These are phyloP conservation scores for Monosporascus ibericus DNA, from an alignment of 2,329 filamentous ascomycete genomes.

Conservation along the genomic window DNA sequence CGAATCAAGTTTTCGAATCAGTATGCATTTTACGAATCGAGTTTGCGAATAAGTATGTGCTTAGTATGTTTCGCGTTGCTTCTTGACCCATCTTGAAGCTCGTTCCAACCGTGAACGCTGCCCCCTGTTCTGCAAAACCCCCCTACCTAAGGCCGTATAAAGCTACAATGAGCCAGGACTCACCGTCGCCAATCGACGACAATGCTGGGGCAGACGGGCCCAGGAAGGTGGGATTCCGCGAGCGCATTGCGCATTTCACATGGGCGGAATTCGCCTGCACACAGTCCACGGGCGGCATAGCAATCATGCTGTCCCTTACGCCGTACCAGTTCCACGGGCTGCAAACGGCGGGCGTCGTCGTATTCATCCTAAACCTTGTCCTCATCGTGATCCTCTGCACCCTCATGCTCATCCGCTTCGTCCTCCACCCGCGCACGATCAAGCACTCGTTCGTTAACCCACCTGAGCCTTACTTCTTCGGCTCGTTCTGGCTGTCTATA, in stretches of 20 bases:
- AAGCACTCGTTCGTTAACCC: slow-evolving; percentile 42
- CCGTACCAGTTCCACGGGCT: slow-evolving; percentile 51
- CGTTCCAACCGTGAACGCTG: too few relatives aligned
- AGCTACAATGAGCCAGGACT: too few relatives aligned
- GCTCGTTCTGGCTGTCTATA: slow-evolving; percentile 55
- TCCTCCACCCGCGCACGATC: slow-evolving; percentile 39
- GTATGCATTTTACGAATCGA: too few relatives aligned
- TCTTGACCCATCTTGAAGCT: too few relatives aligned
- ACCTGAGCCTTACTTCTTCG: slow-evolving; percentile 54
- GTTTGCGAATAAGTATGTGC: too few relatives aligned
- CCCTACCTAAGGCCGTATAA: too few relatives aligned
- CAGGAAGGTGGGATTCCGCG: slow-evolving; percentile 15
- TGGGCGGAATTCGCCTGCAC: slow-evolving; percentile 51
- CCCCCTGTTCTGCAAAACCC: too few relatives aligned
- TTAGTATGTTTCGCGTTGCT: too few relatives aligned
- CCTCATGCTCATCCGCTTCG: slow-evolving; percentile 44
- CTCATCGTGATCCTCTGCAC: slow-evolving; percentile 44
- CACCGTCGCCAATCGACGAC: too few relatives aligned
- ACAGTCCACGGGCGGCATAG: slow-evolving; percentile 38
- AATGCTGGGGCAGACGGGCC: slow-evolving; percentile 20
- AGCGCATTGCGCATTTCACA: slow-evolving; percentile 33
- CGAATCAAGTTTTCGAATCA: too few relatives aligned
- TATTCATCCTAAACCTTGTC: slow-evolving; percentile 51
- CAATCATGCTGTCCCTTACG: slow-evolving; percentile 43
- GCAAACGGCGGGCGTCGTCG: slow-evolving; percentile 44